Percentiles rank a stretch among this genome's conserved stretches.
Evolutionary conservation across 129 eudicot species (phyloP).

Genomic region (Saussurea involucrata): DNA sequence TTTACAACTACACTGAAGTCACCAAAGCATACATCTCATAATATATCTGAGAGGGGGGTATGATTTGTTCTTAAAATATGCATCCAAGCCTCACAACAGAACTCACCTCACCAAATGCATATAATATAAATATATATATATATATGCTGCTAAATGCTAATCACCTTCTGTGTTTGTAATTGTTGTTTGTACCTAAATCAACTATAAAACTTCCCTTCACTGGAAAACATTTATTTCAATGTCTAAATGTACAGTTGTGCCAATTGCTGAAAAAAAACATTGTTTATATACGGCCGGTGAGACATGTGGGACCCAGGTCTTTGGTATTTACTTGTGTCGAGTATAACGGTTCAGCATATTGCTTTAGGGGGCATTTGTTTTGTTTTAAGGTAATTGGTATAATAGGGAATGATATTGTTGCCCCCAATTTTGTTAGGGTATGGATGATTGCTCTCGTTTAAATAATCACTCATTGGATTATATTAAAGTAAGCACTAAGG

Average conservation of each 20-base stretch:
- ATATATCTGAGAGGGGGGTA: conserved; percentile 17
- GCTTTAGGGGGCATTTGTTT: not conserved
- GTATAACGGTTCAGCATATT: not conserved
- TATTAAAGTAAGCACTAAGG: too few relatives aligned
- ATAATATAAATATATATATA: conserved; percentile 9
- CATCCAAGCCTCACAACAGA: conserved; percentile 9
- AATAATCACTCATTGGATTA: too few relatives aligned
- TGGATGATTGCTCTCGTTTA: too few relatives aligned
- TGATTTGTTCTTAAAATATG: not conserved
- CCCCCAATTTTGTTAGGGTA: not conserved
- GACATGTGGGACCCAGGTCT: not conserved
- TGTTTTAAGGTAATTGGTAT: not conserved
- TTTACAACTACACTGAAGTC: conserved; percentile 58
- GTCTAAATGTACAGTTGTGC: conserved; percentile 31
- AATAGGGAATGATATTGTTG: not conserved
- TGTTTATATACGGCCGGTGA: not conserved
- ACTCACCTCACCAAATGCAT: not conserved
- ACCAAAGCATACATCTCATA: conserved; percentile 83
- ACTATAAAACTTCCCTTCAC: conserved; percentile 15
- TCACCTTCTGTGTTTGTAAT: conserved; percentile 27
- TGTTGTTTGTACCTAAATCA: conserved; percentile 25
- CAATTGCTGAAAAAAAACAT: not conserved
- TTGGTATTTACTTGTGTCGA: not conserved
- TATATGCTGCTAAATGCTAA: not conserved
- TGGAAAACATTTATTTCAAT: conserved; percentile 22